Base-by-base conservation (phyloP, 371 early-diverging fungal genomes). In the Dentiscutata heterogama region DNA sequence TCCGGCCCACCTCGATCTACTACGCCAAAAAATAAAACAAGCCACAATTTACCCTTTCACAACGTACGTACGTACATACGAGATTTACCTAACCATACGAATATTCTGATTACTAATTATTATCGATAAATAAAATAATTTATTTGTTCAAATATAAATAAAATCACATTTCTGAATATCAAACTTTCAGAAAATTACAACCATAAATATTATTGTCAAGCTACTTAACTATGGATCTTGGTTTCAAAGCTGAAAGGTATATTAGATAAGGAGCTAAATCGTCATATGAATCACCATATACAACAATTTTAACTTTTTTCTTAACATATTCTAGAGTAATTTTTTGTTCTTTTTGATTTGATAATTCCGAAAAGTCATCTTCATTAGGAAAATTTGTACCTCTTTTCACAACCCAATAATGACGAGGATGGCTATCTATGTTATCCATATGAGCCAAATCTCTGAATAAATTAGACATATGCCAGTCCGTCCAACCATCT, bases 401-500 rank as follows among this genome's bases (percentile, higher is more conserved):
- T 60, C 25, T 60, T 60, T 13, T 22, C n/a, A 60, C 60, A 25
- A 60, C 25, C 60, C 60, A 60, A 60, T 60, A 60, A n/a, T 60
- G 60, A 60, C 2, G 5, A 8, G 60, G 60, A 11, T 60, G 60
- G 20, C 22, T 22, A 58, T 58, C 16, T 18, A 5, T 22, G 22
- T 58, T 18, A n/a, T 58, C 16, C 58, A 5, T 58, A 6, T 58
- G 5, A 22, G 58, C 60, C 60, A 60, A 60, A 20, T n/a, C n/a
- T 10, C 14, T 60, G 10, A 60, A 60, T 25, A 60, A n/a, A 20
- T n/a, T n/a, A 18, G 60, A 8, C 60, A 60, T 60, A 60, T 60
- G 60, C 60, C 60, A 60, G 25, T 60, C 60, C 8, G 60, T 60
- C 25, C 20, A 60, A 8, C 60, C 60, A 22, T 10, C n/a, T 25